Percentiles rank a stretch among this genome's conserved stretches.
Evolutionary conservation across 2,329 filamentous ascomycete species (phyloP).

Genomic region (Colletotrichum echinochloae): DNA sequence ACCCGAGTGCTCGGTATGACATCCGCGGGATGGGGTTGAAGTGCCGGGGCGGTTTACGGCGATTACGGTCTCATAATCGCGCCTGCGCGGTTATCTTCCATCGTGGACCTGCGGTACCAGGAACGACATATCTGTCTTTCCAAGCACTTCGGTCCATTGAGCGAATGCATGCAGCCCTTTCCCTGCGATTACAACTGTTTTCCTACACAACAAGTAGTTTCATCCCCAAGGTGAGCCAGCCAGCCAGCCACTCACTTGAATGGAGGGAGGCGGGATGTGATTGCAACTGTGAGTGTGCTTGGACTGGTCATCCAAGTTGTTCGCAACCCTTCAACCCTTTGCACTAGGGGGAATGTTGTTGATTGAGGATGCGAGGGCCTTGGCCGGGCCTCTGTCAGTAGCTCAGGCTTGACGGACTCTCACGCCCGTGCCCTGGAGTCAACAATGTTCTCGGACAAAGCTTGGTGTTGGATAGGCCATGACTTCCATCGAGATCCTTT

Average conservation of each 20-base stretch:
- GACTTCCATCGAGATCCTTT: background rate
- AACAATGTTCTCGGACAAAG: background rate
- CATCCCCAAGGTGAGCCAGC: background rate
- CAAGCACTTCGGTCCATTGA: background rate
- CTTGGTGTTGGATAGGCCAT: background rate
- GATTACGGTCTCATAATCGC: constrained; percentile 1
- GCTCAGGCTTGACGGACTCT: background rate
- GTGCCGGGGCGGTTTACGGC: background rate
- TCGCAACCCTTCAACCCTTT: background rate
- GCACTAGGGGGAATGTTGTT: background rate
- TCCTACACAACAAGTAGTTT: background rate
- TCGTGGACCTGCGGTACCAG: background rate
- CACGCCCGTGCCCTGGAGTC: background rate
- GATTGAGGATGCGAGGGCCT: background rate
- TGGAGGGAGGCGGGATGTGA: too few relatives aligned
- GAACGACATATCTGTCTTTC: background rate
- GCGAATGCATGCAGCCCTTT: background rate
- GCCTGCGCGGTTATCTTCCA: background rate
- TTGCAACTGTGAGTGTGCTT: too few relatives aligned
- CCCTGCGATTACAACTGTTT: background rate
- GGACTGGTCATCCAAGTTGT: background rate
- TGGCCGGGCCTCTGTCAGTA: background rate
- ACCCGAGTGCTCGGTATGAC: constrained; percentile 19
- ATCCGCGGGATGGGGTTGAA: constrained; percentile 6
- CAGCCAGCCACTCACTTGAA: background rate